phyloP scores from a whole-genome alignment of 208 protist genomes.

The Crithidia mellificae region DNA sequence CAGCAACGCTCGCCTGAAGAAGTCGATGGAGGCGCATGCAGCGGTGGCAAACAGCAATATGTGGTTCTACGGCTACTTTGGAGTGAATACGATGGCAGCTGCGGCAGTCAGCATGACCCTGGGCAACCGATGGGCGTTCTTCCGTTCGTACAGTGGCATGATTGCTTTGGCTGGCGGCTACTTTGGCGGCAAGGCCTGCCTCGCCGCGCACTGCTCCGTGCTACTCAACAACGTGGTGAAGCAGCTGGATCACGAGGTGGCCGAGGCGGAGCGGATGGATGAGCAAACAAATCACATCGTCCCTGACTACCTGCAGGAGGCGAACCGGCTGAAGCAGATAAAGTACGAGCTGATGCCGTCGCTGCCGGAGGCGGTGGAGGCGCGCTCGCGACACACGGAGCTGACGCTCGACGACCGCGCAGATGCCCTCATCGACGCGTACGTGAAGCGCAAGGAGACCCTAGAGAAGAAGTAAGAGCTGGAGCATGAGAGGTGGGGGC shows the following conservation, averaged over 20 bases:
- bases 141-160: constrained; percentile 75
- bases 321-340: constrained; percentile 49
- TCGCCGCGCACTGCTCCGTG: constrained; percentile 58
- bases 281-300: constrained; percentile 62
- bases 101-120: constrained; percentile 68
- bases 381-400: constrained; percentile 21
- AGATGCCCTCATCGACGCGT: constrained; percentile 64
- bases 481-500: not conserved
- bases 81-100: constrained; percentile 61
- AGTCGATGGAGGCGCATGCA: constrained; percentile 56
- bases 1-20: constrained; percentile 53
- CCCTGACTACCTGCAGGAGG: constrained; percentile 67
- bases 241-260: constrained; percentile 65
- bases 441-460: constrained; percentile 54
- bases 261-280: constrained; percentile 71
- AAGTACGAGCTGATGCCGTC: constrained; percentile 71
- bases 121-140: constrained; percentile 65
- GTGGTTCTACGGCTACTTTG: constrained; percentile 88
- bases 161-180: constrained; percentile 78
- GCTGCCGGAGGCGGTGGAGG: constrained; percentile 42
- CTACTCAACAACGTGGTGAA: constrained; percentile 53
- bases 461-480: constrained; percentile 38
- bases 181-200: constrained; percentile 72
- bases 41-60: constrained; percentile 74
- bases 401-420: constrained; percentile 51